Percentiles rank a stretch among this genome's conserved stretches.
Evolutionary conservation across 2,329 filamentous ascomycete genomes (phyloP).

Genomic region (Exophiala lecanii-corni): DNA sequence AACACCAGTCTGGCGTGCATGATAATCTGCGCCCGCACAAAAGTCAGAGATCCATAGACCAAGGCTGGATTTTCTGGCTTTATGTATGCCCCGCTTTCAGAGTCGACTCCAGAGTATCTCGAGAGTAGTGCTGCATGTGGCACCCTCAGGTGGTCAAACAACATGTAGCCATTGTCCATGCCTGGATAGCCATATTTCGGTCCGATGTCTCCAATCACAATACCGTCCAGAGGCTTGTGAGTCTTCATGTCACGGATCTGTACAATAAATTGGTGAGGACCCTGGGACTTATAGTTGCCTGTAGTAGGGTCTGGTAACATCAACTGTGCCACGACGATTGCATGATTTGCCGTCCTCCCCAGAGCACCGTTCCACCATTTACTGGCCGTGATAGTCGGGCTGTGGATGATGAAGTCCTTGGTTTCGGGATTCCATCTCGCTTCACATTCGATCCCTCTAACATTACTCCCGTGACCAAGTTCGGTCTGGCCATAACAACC

Average conservation of each 20-base stretch:
- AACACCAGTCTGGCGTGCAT: slow-evolving; percentile 48
- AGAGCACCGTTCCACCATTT: slow-evolving; percentile 55
- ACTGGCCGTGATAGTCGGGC: slow-evolving; percentile 48
- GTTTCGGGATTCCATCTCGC: slow-evolving; percentile 44
- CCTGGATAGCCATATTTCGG: slow-evolving; percentile 52
- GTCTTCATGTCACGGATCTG: slow-evolving; percentile 48
- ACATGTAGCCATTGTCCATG: slow-evolving; percentile 53
- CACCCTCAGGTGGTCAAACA: slow-evolving; percentile 46
- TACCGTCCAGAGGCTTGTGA: slow-evolving; percentile 44
- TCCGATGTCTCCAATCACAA: slow-evolving; percentile 52
- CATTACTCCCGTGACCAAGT: slow-evolving; percentile 51
- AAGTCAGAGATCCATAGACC: slow-evolving; percentile 49
- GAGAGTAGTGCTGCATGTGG: slow-evolving; percentile 48
- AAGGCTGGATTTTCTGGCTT: slow-evolving; percentile 46
- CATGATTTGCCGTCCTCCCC: slow-evolving; percentile 52
- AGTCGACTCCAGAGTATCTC: slow-evolving; percentile 46
- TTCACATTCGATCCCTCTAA: slow-evolving; percentile 46
- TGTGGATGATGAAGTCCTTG: slow-evolving; percentile 48
- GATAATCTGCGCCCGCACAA: slow-evolving; percentile 39
- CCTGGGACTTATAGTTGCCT: slow-evolving; percentile 40
- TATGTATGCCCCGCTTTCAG: slow-evolving; percentile 42
- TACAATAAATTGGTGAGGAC: slow-evolving; percentile 50
- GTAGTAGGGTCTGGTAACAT: slow-evolving; percentile 37
- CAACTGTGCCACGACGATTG: slow-evolving; percentile 51
- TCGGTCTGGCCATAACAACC: slow-evolving; percentile 51